Evolutionary conservation across 495 filamentous ascomycete genomes (phyloP).

Genomic region (Tirmania nivea): DNA sequence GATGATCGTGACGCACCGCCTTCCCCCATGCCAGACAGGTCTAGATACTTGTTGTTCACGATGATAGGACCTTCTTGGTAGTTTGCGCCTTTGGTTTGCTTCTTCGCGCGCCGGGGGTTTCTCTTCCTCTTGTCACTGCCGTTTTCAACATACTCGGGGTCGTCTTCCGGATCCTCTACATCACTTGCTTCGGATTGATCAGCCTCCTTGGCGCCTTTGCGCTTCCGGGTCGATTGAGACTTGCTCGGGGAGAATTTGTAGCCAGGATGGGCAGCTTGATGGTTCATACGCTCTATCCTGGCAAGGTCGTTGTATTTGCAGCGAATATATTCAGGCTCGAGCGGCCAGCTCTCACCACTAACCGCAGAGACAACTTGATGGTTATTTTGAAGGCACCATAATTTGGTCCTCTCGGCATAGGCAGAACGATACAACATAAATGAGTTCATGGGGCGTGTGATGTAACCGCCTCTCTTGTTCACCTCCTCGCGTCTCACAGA

Average conservation of each 20-base stretch:
- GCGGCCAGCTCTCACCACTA: constrained; percentile 64
- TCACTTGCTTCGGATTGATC: constrained; percentile 22
- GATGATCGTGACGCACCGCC: constrained; percentile 29
- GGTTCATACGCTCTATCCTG: constrained; percentile 63
- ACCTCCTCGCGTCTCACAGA: constrained; percentile 46
- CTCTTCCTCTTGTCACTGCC: constrained; percentile 15
- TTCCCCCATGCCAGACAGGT: constrained; percentile 1
- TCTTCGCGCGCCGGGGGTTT: constrained; percentile 9
- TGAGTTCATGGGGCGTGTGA: constrained; percentile 89
- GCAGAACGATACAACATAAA: constrained; percentile 97
- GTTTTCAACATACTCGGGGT: constrained; percentile 17
- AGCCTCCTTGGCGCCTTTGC: constrained; percentile 27
- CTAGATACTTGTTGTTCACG: constrained; percentile 9
- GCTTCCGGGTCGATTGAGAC: constrained; percentile 31
- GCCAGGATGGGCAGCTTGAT: constrained; percentile 64
- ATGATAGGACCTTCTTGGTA: constrained; percentile 16
- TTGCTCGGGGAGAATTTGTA: constrained; percentile 93
- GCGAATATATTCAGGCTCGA: constrained; percentile 49
- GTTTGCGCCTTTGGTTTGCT: constrained; percentile 18
- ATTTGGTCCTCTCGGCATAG: constrained; percentile 68
- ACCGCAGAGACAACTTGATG: constrained; percentile 80
- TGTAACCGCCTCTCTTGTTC: constrained; percentile 46
- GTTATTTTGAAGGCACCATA: constrained; percentile 68
- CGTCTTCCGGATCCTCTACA: constrained; percentile 18
- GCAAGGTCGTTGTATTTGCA: constrained; percentile 67